Conservation (phyloP, 495 filamentous ascomycete species). For the Penicillium argentinense region DNA sequence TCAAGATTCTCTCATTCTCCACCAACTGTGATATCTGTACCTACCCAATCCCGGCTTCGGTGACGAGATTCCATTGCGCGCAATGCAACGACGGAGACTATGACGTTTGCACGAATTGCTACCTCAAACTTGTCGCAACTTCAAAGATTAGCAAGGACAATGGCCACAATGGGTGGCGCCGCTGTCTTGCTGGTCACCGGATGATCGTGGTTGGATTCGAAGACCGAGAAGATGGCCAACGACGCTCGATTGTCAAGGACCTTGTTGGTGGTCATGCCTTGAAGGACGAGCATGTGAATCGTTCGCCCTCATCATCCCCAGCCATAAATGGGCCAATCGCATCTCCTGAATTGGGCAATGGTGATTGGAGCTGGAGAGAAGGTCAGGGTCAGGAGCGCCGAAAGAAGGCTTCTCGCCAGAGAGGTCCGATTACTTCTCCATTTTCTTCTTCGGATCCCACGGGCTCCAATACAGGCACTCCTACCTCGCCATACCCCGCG, state of each 20-base stretch:
- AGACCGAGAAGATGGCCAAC: slow-evolving; percentile 57
- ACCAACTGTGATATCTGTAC: slow-evolving; percentile 75
- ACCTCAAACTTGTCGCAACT: slow-evolving; percentile 58
- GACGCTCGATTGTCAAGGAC: slow-evolving; percentile 59
- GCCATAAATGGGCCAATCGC: slow-evolving; percentile 9
- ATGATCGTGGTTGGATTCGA: slow-evolving; percentile 79
- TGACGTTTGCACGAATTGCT: slow-evolving; percentile 79
- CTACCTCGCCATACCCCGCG: slow-evolving; percentile 12
- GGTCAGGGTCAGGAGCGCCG: slow-evolving; percentile 41
- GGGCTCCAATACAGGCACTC: slow-evolving; percentile 4
- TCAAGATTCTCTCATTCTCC: slow-evolving; percentile 62
- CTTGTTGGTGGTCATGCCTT: slow-evolving; percentile 70
- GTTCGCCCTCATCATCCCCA: slow-evolving; percentile 19
- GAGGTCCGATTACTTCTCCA: slow-evolving; percentile 10
- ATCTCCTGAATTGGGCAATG: slow-evolving; percentile 30
- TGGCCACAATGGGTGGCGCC: slow-evolving; percentile 75
- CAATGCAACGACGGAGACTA: slow-evolving; percentile 72
- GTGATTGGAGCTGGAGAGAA: slow-evolving; percentile 54
- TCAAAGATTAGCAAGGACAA: slow-evolving; percentile 69
- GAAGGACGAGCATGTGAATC: slow-evolving; percentile 50
- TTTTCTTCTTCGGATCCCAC: slow-evolving; percentile 15
- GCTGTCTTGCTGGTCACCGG: slow-evolving; percentile 75
- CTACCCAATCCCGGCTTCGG: slow-evolving; percentile 64
- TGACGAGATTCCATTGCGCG: slow-evolving; percentile 72
- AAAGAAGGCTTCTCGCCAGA: slow-evolving; percentile 48